Percentiles rank a stretch among this genome's conserved stretches.
Evolutionary conservation across 495 filamentous ascomycete genomes (phyloP).

Genomic region (Penicillium crystallinum): DNA sequence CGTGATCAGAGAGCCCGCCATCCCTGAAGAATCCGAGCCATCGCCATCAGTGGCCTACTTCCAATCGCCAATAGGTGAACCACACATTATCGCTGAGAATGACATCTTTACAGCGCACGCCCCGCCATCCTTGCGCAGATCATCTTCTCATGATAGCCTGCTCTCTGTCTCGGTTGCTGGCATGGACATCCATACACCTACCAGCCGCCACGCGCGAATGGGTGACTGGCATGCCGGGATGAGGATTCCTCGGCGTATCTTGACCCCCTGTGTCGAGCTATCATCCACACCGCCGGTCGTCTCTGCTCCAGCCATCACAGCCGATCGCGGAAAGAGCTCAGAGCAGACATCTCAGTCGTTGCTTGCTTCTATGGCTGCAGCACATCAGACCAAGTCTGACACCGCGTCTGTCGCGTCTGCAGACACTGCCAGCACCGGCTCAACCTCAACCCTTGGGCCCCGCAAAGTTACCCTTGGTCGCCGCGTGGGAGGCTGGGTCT

Average conservation of each 20-base stretch:
- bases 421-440: conserved; percentile 24
- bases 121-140: conserved; percentile 30
- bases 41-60: conserved; percentile 11
- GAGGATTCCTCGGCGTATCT: conserved; percentile 33
- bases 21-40: conserved; percentile 42
- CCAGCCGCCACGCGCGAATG: conserved; percentile 33
- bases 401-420: conserved; percentile 18
- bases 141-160: conserved; percentile 47
- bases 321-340: conserved; percentile 24
- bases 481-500: conserved; percentile 52
- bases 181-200: conserved; percentile 47
- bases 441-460: conserved; percentile 16
- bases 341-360: conserved; percentile 31
- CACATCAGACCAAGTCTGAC: conserved; percentile 12
- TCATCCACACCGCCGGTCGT: conserved; percentile 40
- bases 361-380: conserved; percentile 38
- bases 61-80: not conserved
- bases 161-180: conserved; percentile 47
- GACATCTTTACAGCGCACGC: conserved; percentile 14
- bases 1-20: conserved; percentile 25
- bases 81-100: conserved; percentile 1
- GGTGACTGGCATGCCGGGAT: conserved; percentile 26
- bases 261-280: conserved; percentile 30
- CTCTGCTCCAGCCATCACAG: conserved; percentile 42
- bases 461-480: conserved; percentile 35